Evolutionary conservation across 2,329 filamentous ascomycete genomes (phyloP), one percentile per base, ranked within the genome.

Genomic region (Basipetospora chlamydospora): DNA sequence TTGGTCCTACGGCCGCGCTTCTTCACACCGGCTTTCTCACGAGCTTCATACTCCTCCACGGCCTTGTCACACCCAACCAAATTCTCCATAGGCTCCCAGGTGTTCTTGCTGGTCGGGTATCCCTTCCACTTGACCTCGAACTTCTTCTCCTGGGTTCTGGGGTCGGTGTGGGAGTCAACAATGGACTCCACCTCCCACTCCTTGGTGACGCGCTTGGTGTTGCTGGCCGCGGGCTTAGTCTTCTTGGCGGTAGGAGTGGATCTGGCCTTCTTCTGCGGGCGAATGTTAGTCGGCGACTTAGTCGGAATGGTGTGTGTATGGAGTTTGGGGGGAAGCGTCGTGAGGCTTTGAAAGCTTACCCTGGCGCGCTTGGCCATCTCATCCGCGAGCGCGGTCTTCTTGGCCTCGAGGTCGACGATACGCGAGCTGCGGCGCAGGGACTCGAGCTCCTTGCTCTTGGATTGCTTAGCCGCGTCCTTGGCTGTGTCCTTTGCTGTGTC

Each of bases 121-220:
- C 63, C 64, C 43, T 62, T 59, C 70, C 70, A 74, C 48, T 73
- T 70, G 37, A 75, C 59, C 3, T 54, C 42, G 46, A 66, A 74
- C 45, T 60, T 49, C 42, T 58, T 52, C 40, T 57, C 47, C 41
- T 53, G 17, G 12, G 34, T 22, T n/a, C 10, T 51, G 1, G 56
- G 59, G 5, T 49, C 46, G 26, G 65, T 50, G 4, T 46, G 50
- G 0, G 55, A 55, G 13, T 58, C 57, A 9, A 68, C 35, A 22
- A 72, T 64, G 3, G 48, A 44, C 44, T 73, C 67, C 0, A 72
- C 63, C 36, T 63, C 58, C 48, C 57, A 71, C 39, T 62, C 57
- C 3, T 48, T n/a, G n/a, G n/a, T n/a, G n/a, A n/a, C n/a, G n/a
- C n/a, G n/a, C n/a, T n/a, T n/a, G n/a, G n/a, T n/a, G n/a, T n/a